Percentiles rank a stretch among this genome's conserved stretches.
These are phyloP conservation scores for Nyctanthes arbortristis DNA, from an alignment of 257 asterid species.

Conservation along the genomic window DNA sequence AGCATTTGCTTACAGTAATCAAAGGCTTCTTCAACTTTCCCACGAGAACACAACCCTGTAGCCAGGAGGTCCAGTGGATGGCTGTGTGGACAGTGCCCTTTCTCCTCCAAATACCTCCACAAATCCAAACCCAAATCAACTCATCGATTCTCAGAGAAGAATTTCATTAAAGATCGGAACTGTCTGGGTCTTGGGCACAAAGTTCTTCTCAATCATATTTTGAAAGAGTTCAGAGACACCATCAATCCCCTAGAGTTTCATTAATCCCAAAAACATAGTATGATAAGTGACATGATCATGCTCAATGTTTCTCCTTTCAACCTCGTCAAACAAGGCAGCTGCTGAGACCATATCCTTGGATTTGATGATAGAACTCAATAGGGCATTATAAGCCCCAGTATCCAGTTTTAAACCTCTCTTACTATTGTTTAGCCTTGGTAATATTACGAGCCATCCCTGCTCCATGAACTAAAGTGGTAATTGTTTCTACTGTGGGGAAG, in stretches of 20 bases:
- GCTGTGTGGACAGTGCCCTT: slow-evolving; percentile 82
- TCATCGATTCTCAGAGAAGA: slow-evolving; percentile 59
- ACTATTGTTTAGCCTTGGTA: slow-evolving; percentile 60
- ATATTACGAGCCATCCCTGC: slow-evolving; percentile 80
- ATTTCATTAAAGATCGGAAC: slow-evolving; percentile 76
- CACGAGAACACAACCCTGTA: slow-evolving; percentile 79
- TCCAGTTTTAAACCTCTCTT: slow-evolving; percentile 56
- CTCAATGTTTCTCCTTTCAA: slow-evolving; percentile 54
- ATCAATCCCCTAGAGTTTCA: slow-evolving; percentile 49
- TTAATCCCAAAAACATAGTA: slow-evolving; percentile 68
- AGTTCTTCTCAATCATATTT: slow-evolving; percentile 57
- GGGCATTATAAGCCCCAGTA: slow-evolving; percentile 73
- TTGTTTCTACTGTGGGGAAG: slow-evolving; percentile 64
- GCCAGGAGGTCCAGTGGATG: slow-evolving; percentile 80
- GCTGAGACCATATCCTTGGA: slow-evolving; percentile 65
- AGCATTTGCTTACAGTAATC: slow-evolving; percentile 66
- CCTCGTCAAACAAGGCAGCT: slow-evolving; percentile 58
- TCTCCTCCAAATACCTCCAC: slow-evolving; percentile 71
- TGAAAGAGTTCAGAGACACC: slow-evolving; percentile 55
- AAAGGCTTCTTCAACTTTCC: slow-evolving; percentile 70
- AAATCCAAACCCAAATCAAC: slow-evolving; percentile 69
- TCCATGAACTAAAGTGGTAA: slow-evolving; percentile 87
- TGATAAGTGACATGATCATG: slow-evolving; percentile 75
- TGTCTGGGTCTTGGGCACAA: slow-evolving; percentile 69
- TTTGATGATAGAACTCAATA: slow-evolving; percentile 62